Base-by-base conservation (phyloP, 306 rosid species). In the Casuarina cunninghamiana region DNA sequence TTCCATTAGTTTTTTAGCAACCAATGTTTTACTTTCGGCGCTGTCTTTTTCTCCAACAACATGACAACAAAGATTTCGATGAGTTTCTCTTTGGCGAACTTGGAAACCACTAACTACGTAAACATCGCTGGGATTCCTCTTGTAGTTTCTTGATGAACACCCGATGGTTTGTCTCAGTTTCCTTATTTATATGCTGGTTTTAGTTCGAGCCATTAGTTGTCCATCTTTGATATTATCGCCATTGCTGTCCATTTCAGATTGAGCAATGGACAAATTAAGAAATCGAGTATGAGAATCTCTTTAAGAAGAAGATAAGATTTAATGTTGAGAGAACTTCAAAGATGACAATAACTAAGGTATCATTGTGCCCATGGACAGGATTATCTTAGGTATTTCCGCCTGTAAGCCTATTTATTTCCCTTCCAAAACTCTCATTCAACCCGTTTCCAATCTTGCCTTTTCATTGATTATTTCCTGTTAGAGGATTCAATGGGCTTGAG, bases 401-500 rank as follows among this genome's bases (percentile, higher is more conserved):
- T 69, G 43, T 5, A 6, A 44, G 41, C 15, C 42, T 26, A 57
- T 62, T 72, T 44, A 75, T 58, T 15, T 16, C 63, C 84, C 44
- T 1, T 10, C 48, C 57, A 4, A 44, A 35, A 45, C 3, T 2
- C 51, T 1, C 54, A 45, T 61, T 50, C 63, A 60, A 35, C 35
- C 43, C 80, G 50, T 70, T 37, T 53, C 42, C 5, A 69, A 62
- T 60, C 75, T 43, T 69, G 42, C 16, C 69, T 2, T 54, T 68
- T 13, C 9, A 0, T 42, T 53, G 5, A 16, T n/a, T 53, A 45
- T 37, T 46, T 60, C 21, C 7, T 50, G 21, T 43, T 9, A 15
- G 12, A 13, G 2, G 50, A 53, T 67, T 44, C 73, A 74, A 83
- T 70, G 86, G 86, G 86, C 38, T 80, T 71, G 55, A 51, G 8